Conservation (phyloP, 305 asterid genomes). For the Ruellia speciosa region DNA sequence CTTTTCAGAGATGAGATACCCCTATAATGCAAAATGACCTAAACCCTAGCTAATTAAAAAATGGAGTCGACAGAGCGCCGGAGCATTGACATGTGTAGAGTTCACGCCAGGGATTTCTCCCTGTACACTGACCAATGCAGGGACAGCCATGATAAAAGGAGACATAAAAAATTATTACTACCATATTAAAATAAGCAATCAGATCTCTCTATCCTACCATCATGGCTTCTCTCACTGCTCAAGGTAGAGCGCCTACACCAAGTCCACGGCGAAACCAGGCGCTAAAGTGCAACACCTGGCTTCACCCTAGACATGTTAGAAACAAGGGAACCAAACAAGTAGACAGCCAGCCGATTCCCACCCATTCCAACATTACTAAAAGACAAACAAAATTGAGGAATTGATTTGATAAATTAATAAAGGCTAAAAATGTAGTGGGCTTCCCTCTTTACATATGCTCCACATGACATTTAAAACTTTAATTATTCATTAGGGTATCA, state of each 20-base stretch:
- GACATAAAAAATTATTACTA: constrained; percentile 14
- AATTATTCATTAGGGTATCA: too few species aligned
- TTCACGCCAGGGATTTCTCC: not conserved
- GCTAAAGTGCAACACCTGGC: constrained; percentile 41
- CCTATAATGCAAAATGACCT: not conserved
- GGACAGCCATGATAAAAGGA: constrained; percentile 24
- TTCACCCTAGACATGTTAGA: constrained; percentile 35
- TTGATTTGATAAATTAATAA: too few species aligned
- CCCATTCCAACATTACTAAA: constrained; percentile 21
- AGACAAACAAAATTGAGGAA: not conserved
- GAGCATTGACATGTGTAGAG: constrained; percentile 26
- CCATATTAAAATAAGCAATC: not conserved
- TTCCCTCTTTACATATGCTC: too few species aligned
- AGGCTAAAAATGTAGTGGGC: too few species aligned
- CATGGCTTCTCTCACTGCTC: not conserved
- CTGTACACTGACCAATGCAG: constrained; percentile 20
- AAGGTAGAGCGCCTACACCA: not conserved
- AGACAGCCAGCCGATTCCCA: constrained; percentile 5
- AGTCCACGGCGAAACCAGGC: not conserved
- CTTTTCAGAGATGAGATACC: not conserved
- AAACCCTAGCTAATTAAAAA: not conserved
- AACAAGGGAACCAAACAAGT: constrained; percentile 36
- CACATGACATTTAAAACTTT: too few species aligned
- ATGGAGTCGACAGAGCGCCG: not conserved
- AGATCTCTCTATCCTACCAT: constrained; percentile 4